Conservation (phyloP, 345 rosid species). For the Cardiospermum halicacabum region DNA sequence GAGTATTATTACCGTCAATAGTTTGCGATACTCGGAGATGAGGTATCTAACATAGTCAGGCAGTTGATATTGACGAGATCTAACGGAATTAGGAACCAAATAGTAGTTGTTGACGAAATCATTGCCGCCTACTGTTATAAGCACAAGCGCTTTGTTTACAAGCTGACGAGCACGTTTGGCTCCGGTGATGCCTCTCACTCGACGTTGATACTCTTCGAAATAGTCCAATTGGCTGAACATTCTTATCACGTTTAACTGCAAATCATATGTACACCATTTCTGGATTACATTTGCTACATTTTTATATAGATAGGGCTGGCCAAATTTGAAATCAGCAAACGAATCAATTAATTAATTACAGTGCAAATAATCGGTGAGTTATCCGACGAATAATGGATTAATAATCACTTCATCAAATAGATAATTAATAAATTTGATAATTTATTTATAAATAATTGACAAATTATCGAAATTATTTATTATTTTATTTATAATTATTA, state of each 20-base stretch:
- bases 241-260: slow-evolving; percentile 61
- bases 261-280: too few relatives aligned
- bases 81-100: slow-evolving; percentile 68
- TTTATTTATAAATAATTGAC: too few relatives aligned
- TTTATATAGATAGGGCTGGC: too few relatives aligned
- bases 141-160: slow-evolving; percentile 47
- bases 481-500: too few relatives aligned
- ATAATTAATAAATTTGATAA: too few relatives aligned
- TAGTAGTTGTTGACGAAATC: slow-evolving; percentile 83
- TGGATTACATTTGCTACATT: too few relatives aligned
- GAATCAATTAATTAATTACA: too few relatives aligned
- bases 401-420: too few relatives aligned
- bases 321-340: too few relatives aligned
- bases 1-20: slow-evolving; percentile 35
- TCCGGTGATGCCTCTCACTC: slow-evolving; percentile 48
- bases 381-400: too few relatives aligned
- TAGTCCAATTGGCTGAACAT: slow-evolving; percentile 47
- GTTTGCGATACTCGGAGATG: slow-evolving; percentile 55
- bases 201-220: slow-evolving; percentile 61
- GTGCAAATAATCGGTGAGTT: too few relatives aligned
- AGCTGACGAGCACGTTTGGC: slow-evolving; percentile 33
- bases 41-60: slow-evolving; percentile 51
- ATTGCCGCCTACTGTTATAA: slow-evolving; percentile 73
- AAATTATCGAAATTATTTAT: too few relatives aligned
- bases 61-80: slow-evolving; percentile 69